Conservation (phyloP, 2,329 filamentous ascomycete genomes). For the Colletotrichum cereale region DNA sequence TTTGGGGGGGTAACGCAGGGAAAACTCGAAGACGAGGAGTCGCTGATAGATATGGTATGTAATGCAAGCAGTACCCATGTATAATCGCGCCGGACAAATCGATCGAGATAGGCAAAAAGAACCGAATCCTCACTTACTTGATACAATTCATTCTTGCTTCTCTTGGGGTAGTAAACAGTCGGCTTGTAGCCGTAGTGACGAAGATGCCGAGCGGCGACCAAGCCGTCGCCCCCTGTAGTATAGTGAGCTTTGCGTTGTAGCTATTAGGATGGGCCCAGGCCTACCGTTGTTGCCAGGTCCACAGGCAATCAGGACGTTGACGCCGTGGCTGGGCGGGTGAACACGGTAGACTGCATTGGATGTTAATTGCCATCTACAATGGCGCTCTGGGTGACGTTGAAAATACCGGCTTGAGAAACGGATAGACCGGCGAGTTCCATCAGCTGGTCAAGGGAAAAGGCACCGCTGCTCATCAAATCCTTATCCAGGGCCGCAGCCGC, state of each 20-base stretch:
- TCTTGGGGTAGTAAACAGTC: constrained; percentile 92
- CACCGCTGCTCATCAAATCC: constrained; percentile 90
- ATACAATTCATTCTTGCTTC: constrained; percentile 90
- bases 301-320: constrained; percentile 86
- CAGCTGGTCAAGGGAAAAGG: constrained; percentile 94
- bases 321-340: constrained; percentile 80
- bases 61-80: constrained; percentile 18
- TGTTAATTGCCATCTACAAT: not conserved
- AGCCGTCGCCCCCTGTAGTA: constrained; percentile 83
- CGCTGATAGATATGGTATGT: constrained; percentile 28
- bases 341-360: constrained; percentile 79
- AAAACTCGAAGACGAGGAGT: constrained; percentile 28
- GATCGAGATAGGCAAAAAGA: constrained; percentile 35
- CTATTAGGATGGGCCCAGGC: constrained; percentile 29
- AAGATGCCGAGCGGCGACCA: constrained; percentile 93
- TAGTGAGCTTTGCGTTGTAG: constrained; percentile 20
- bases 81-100: constrained; percentile 13
- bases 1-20: not conserved
- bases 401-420: constrained; percentile 85
- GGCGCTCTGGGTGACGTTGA: no score
- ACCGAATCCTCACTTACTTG: constrained; percentile 64
- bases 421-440: constrained; percentile 97
- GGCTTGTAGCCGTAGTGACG: constrained; percentile 92
- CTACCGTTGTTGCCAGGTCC: constrained; percentile 82
- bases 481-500: constrained; percentile 90